Base-by-base conservation (phyloP, 805 yeast species). In the Aciculoconidium aculeatum region DNA sequence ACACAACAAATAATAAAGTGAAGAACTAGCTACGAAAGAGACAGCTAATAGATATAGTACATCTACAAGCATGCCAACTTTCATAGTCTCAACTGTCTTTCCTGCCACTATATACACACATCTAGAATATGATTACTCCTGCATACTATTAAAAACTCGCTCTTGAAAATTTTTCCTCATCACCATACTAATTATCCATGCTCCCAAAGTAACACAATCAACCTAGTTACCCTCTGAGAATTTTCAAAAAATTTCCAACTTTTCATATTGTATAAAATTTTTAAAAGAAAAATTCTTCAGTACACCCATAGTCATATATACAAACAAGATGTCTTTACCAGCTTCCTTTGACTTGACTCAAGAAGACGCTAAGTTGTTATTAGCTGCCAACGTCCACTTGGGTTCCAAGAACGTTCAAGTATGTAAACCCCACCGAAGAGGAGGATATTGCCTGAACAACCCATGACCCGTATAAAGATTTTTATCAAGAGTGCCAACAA, bases 391-490 rank as follows among this genome's bases (percentile, higher is more conserved):
- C 86, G 85, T 80, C 61, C 98, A 92, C 79, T 82, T 92, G 69
- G 98, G 98, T 72, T 80, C 97, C 68, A 92, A 92, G 86, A 92
- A 92, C 86, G 94, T 90, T 70, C 96, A 88, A 77, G 94, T 83
- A 80, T 72, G 88, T 77, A 55, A 28, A 15, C 15, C 7, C 18
- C 28, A 16, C 25, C 10, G 15, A 11, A 13, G 15, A 3, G 23
- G 23, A 21, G 3, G 12, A 5, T 5, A 21, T 4, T 21, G 8
- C 23, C 11, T 9, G 23, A 21, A 15, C 11, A 8, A 21, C 15
- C 23, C n/a, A n/a, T n/a, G n/a, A n/a, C n/a, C n/a, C n/a, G n/a
- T n/a, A n/a, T n/a, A n/a, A n/a, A n/a, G n/a, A n/a, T n/a, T n/a
- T n/a, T n/a, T 10, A 10, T 17, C 10, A 17, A 8, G 10, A 17